Evolutionary conservation across 805 yeast genomes (phyloP).

Genomic region (Hanseniaspora taiwanica): DNA sequence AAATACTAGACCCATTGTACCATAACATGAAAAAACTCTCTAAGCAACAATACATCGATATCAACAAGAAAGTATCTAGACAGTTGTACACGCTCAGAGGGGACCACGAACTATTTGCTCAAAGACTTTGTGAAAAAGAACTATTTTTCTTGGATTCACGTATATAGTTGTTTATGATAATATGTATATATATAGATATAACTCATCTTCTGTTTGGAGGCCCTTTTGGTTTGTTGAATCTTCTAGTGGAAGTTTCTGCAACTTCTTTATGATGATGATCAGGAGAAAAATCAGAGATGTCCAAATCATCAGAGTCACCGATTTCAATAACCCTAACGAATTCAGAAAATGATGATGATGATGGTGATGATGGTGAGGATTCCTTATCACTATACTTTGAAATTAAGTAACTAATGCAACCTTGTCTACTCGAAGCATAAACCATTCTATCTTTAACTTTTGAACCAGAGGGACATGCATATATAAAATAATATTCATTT

Average conservation of each 20-base stretch:
- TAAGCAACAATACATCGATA: conserved; percentile 36
- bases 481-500: conserved; percentile 44
- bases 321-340: conserved; percentile 46
- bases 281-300: conserved; percentile 33
- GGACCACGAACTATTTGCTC: conserved; percentile 2
- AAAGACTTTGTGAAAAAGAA: not conserved
- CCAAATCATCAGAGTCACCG: conserved; percentile 62
- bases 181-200: not conserved
- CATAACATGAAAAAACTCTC: conserved; percentile 2
- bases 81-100: conserved; percentile 33
- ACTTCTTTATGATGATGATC: conserved; percentile 11
- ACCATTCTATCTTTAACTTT: conserved; percentile 85
- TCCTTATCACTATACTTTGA: conserved; percentile 19
- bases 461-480: conserved; percentile 83
- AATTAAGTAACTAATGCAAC: conserved; percentile 40
- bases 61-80: conserved; percentile 53
- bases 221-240: conserved; percentile 52
- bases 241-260: conserved; percentile 16
- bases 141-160: not conserved
- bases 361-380: no score
- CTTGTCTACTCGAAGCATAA: conserved; percentile 70
- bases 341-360: conserved; percentile 12
- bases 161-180: conserved; percentile 3
- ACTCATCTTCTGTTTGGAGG: conserved; percentile 40
- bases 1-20: not conserved